phyloP scores from a whole-genome alignment of 2,329 filamentous ascomycete species.

The Aspergillus quadricinctus region DNA sequence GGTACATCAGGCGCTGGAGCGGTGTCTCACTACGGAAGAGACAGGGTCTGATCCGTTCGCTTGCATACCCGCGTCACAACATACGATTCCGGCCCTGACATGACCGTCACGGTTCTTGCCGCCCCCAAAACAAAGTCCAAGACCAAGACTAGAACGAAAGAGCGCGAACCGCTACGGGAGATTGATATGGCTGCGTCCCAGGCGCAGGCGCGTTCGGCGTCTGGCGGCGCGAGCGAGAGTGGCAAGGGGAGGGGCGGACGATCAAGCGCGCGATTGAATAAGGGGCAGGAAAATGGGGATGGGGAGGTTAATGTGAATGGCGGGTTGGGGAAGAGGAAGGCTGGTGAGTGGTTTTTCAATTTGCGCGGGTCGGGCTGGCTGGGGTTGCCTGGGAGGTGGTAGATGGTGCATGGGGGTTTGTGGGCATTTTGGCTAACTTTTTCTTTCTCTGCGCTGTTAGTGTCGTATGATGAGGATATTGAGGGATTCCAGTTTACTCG shows the following conservation, averaged over 20 bases:
- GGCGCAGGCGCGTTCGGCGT: conserved; percentile 33
- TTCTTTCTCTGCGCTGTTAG: conserved; percentile 21
- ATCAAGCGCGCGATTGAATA: conserved; percentile 33
- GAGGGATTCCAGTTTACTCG: conserved; percentile 74
- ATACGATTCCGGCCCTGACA: conserved; percentile 22
- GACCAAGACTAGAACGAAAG: conserved; percentile 24
- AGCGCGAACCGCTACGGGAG: conserved; percentile 34
- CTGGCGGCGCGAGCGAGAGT: conserved; percentile 18
- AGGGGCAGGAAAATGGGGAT: conserved; percentile 26
- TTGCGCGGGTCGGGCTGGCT: not conserved
- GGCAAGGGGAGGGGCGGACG: conserved; percentile 20
- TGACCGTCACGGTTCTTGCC: conserved; percentile 37
- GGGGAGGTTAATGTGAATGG: conserved; percentile 17
- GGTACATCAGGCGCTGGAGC: not conserved
- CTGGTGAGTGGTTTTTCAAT: conserved; percentile 32
- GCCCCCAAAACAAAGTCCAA: conserved; percentile 29
- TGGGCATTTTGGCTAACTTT: not conserved
- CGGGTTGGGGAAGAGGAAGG: conserved; percentile 40
- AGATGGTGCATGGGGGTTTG: not conserved
- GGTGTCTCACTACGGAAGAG: not conserved
- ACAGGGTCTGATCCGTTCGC: not conserved
- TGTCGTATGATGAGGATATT: conserved; percentile 65
- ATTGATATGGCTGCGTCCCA: conserved; percentile 37
- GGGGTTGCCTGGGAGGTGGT: not conserved
- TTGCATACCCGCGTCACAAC: not conserved